Evolutionary conservation across 129 eudicot species (phyloP).

Genomic region (Lonicera japonica): DNA sequence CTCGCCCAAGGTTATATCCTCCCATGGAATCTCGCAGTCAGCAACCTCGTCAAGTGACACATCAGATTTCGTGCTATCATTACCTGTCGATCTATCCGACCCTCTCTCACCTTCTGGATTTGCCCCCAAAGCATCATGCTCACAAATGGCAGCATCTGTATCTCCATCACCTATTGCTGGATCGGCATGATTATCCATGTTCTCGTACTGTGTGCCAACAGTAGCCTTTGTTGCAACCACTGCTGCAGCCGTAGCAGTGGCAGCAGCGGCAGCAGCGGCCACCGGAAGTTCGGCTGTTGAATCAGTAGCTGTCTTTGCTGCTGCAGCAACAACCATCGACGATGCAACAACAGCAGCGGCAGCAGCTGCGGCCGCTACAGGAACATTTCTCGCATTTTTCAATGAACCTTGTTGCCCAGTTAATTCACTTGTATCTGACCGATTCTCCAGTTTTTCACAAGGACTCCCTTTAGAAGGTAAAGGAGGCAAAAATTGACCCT

Average conservation of each 20-base stretch:
- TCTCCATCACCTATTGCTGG: slow-evolving; percentile 37
- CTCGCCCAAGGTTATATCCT: slow-evolving; percentile 90
- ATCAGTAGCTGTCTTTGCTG: slow-evolving; percentile 43
- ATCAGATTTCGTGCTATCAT: slow-evolving; percentile 54
- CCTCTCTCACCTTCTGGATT: slow-evolving; percentile 59
- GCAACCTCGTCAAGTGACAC: slow-evolving; percentile 67
- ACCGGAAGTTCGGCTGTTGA: slow-evolving; percentile 62
- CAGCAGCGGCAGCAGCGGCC: slow-evolving; percentile 87
- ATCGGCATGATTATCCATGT: slow-evolving; percentile 24
- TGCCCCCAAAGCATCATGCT: background rate
- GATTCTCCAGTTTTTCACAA: slow-evolving; percentile 7
- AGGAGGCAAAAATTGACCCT: slow-evolving; percentile 49
- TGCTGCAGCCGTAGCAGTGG: slow-evolving; percentile 66
- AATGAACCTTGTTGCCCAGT: no score
- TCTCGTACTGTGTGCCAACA: slow-evolving; percentile 53
- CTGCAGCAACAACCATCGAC: slow-evolving; percentile 68
- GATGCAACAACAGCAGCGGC: slow-evolving; percentile 96
- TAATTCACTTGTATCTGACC: slow-evolving; percentile 9
- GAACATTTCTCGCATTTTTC: slow-evolving; percentile 40
- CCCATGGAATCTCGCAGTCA: slow-evolving; percentile 90
- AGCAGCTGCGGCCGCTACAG: slow-evolving; percentile 82
- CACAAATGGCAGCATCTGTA: slow-evolving; percentile 20
- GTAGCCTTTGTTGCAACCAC: slow-evolving; percentile 69
- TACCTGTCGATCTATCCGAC: slow-evolving; percentile 71
- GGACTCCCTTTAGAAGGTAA: slow-evolving; percentile 38